Evolutionary conservation across 2,329 filamentous ascomycete genomes (phyloP), one percentile per base, ranked within the genome.

Genomic region (Aureobasidium musti): DNA sequence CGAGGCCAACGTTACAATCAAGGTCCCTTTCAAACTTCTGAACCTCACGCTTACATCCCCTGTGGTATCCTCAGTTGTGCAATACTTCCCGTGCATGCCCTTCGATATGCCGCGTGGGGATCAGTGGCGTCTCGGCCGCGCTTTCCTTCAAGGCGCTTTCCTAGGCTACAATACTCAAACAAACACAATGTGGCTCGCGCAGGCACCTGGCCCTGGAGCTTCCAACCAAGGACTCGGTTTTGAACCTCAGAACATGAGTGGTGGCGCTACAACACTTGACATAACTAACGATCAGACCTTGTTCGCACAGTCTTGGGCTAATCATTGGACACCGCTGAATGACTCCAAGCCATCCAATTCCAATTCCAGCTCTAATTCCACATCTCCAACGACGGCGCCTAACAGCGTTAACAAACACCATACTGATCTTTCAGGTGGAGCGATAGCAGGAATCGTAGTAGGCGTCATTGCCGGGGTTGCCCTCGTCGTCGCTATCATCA

Each of bases 61-160:
- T 0, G 71, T 82, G 2, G 73, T 75, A 5, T 71, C 73, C 2
- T 69, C 52, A 2, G 80, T 1, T 82, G 81, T 45, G 41, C 41
- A 45, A 8, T 45, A 45, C 8, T 45, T 45, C 41, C 41, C 41
- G 5, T 45, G 41, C 67, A 68, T 67, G 4, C 70, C 73, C 5
- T 59, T 41, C 26, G 11, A 41, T 41, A 14, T 14, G 7, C 11
- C 35, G 19, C 72, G 74, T 0, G 73, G 72, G 2, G 60, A 67
- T 1, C 26, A 52, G 5, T 78, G 77, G 67, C 72, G 72, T 2
- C 76, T 83, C 2, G 81, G 82, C 0, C 77, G 80, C 21, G 78
- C 79, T 0, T 82, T 82, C 68, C 72, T 83, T 1, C 81, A 83
- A 68, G 80, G 81, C 33, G 79, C 81, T 4, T 83, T 82, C 50